Percentiles rank a stretch among this genome's conserved stretches.
These are phyloP conservation scores for Mycena galericulata DNA, from an alignment of 768 basidiomycete species.

Conservation along the genomic window DNA sequence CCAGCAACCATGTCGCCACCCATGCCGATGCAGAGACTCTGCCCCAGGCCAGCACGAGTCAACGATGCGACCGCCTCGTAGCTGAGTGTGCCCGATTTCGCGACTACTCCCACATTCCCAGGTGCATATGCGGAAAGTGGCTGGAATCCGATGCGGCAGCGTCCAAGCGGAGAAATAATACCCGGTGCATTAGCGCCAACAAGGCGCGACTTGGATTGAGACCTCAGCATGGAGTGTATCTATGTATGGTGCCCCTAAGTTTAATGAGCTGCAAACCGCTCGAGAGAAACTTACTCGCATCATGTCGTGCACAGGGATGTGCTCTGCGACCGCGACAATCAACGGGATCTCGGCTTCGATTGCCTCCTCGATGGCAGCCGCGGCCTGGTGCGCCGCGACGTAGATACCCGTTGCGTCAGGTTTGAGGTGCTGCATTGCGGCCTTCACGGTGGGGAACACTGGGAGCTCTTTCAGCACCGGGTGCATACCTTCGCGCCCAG, in stretches of 20 bases:
- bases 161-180: conserved; percentile 28
- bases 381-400: conserved; percentile 30
- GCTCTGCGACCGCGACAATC: conserved; percentile 32
- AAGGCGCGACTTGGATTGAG: conserved; percentile 24
- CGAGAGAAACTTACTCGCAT: neutral
- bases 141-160: conserved; percentile 34
- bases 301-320: conserved; percentile 31
- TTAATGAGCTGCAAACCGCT: neutral
- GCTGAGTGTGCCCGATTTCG: conserved; percentile 28
- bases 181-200: conserved; percentile 33
- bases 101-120: conserved; percentile 28
- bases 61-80: conserved; percentile 32
- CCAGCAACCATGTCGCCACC: conserved; percentile 31
- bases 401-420: conserved; percentile 35
- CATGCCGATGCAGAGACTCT: conserved; percentile 35
- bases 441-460: conserved; percentile 24
- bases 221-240: conserved; percentile 31
- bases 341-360: conserved; percentile 33
- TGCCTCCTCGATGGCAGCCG: conserved; percentile 32
- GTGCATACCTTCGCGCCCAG: conserved; percentile 22
- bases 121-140: conserved; percentile 23
- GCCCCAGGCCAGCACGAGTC: conserved; percentile 28
- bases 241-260: neutral
- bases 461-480: conserved; percentile 22
- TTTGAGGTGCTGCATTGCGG: conserved; percentile 24